phyloP scores from a whole-genome alignment of 805 yeast genomes.

The Nakazawaea peltata region DNA sequence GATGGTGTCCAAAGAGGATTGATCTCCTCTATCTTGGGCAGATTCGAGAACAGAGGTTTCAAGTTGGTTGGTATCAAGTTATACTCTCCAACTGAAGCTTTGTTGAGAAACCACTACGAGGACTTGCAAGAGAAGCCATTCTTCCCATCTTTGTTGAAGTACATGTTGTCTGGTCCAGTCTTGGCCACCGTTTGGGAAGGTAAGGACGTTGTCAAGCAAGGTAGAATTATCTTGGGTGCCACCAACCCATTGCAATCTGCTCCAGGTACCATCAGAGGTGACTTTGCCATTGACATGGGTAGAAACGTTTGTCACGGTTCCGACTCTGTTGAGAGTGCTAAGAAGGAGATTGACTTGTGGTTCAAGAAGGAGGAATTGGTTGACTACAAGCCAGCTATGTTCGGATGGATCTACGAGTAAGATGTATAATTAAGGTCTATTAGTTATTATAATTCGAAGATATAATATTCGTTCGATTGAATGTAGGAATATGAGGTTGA shows the following conservation, averaged over 20 bases:
- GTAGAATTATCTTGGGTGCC: conserved; percentile 96
- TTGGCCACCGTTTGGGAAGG: conserved; percentile 99
- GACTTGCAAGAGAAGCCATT: conserved; percentile 95
- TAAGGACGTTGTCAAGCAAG: conserved; percentile 98
- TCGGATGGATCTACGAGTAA: conserved; percentile 93
- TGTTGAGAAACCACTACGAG: conserved; percentile 89
- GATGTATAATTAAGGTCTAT: not conserved
- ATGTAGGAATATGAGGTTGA: too few species aligned
- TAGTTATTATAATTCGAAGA: too few species aligned
- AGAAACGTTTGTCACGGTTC: conserved; percentile 99
- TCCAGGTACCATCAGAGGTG: conserved; percentile 99
- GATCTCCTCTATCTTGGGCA: conserved; percentile 77
- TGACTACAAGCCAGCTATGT: conserved; percentile 80
- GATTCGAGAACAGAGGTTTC: conserved; percentile 97
- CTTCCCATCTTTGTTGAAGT: conserved; percentile 92
- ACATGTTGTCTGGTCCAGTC: conserved; percentile 98
- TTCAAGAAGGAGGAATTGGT: conserved; percentile 95
- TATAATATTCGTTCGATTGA: too few species aligned
- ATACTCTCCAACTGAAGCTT: conserved; percentile 75
- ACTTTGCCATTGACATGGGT: conserved; percentile 96
- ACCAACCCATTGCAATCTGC: conserved; percentile 96
- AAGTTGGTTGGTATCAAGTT: conserved; percentile 95
- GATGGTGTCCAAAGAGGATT: conserved; percentile 99
- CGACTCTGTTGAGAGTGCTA: conserved; percentile 96
- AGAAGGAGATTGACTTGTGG: conserved; percentile 95